Conservation (phyloP, 306 rosid genomes). For the Fragaria iinumae region DNA sequence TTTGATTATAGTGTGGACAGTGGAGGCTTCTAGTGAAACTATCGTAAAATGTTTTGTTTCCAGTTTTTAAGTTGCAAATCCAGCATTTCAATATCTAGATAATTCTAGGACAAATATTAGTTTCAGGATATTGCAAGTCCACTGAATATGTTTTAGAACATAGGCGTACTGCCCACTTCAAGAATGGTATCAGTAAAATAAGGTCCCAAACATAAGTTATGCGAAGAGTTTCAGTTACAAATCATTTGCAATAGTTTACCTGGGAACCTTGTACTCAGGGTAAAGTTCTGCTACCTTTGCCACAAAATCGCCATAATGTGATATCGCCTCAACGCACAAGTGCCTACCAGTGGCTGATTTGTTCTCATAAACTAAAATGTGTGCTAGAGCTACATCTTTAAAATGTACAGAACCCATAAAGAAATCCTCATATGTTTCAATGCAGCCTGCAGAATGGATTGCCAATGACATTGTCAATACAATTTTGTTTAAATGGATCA, state of each 20-base stretch:
- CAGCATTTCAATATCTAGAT: background rate
- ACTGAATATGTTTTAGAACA: background rate
- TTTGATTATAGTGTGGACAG: constrained; percentile 10
- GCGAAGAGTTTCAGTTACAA: background rate
- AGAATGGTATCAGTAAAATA: background rate
- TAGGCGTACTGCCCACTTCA: background rate
- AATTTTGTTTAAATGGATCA: background rate
- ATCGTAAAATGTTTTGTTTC: background rate
- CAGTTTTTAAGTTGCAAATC: background rate
- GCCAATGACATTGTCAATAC: constrained; percentile 1
- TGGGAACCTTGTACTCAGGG: constrained; percentile 68
- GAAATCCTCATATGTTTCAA: constrained; percentile 59
- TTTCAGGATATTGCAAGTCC: background rate
- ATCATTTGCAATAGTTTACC: constrained; percentile 38
- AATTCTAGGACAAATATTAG: background rate
- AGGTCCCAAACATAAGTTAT: background rate
- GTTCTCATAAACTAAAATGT: constrained; percentile 80
- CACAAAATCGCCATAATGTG: constrained; percentile 82
- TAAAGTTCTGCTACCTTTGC: constrained; percentile 77
- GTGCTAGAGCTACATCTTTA: constrained; percentile 89
- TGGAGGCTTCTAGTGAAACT: background rate
- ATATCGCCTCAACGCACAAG: constrained; percentile 67
- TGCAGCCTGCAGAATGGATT: constrained; percentile 52
- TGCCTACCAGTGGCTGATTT: constrained; percentile 80
- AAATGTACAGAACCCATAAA: constrained; percentile 80